Evolutionary conservation across 23 red algal genomes (phyloP).

Genomic region (Chondrus crispus): DNA sequence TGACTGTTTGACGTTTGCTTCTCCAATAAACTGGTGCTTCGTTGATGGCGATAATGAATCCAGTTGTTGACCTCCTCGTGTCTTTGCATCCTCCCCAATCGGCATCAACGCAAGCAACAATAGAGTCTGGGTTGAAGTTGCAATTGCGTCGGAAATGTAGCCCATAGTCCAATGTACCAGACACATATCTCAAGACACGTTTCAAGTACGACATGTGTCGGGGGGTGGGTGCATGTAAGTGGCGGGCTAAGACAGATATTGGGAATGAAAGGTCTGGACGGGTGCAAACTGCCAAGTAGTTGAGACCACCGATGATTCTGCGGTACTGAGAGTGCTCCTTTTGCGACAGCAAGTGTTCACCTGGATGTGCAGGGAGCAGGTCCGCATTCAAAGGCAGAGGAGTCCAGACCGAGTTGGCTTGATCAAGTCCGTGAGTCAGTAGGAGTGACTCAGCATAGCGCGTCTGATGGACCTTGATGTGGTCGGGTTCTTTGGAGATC

Average conservation of each 20-base stretch:
- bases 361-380: too few species aligned
- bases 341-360: too few species aligned
- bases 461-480: not conserved
- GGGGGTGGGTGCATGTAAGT: not conserved
- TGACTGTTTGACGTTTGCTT: not conserved
- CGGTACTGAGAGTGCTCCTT: too few species aligned
- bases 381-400: not conserved
- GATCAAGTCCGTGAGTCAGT: not conserved
- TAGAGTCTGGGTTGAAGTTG: not conserved
- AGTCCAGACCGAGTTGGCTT: not conserved
- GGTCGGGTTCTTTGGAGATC: not conserved
- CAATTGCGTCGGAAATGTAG: not conserved
- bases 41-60: constrained; percentile 32
- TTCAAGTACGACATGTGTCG: not conserved
- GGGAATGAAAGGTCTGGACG: not conserved
- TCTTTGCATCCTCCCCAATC: constrained; percentile 25
- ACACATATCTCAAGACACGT: not conserved
- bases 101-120: constrained; percentile 1
- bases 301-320: constrained; percentile 6
- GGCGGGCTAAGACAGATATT: not conserved
- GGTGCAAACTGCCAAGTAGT: not conserved
- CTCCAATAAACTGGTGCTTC: constrained; percentile 6
- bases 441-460: not conserved
- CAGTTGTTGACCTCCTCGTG: constrained; percentile 39
- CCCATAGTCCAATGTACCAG: not conserved